These are phyloP conservation scores for Diversispora eburnea DNA, from an alignment of 192 early-diverging fungal genomes.

Conservation along the genomic window DNA sequence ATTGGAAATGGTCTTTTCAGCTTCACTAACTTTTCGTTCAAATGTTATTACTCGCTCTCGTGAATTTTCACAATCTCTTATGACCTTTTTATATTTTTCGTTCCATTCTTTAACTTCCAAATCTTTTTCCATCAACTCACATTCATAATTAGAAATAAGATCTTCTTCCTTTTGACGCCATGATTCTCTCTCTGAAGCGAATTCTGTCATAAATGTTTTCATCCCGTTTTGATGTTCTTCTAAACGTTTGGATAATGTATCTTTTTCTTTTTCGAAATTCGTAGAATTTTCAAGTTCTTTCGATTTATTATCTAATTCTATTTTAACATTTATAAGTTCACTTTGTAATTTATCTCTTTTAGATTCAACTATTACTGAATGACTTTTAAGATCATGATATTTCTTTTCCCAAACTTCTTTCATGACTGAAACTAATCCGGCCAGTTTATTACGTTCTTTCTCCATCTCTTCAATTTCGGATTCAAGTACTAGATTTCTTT, in stretches of 20 bases:
- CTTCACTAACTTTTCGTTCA: no score
- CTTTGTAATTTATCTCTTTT: slow-evolving; percentile 6
- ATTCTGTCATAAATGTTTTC: slow-evolving; percentile 15
- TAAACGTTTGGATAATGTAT: neutral
- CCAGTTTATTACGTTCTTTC: neutral
- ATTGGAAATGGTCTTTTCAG: no score
- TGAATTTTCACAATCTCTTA: no score
- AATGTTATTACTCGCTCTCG: no score
- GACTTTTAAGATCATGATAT: neutral
- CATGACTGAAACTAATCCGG: neutral
- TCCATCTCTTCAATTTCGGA: neutral
- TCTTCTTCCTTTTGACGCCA: slow-evolving; percentile 4
- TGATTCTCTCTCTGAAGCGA: neutral
- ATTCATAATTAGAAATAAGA: slow-evolving; percentile 12
- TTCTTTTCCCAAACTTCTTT: slow-evolving; percentile 10
- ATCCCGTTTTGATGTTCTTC: slow-evolving; percentile 21
- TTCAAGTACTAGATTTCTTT: neutral
- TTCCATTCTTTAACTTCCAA: neutral
- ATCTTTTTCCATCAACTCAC: neutral
- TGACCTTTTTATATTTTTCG: no score
- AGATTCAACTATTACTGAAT: neutral
- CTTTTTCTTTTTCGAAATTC: slow-evolving; percentile 11
- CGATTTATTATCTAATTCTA: neutral
- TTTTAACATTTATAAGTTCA: slow-evolving; percentile 1
- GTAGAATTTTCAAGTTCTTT: neutral